Evolutionary conservation across 345 rosid genomes (phyloP), one percentile per base, ranked within the genome.

Genomic region (Corchorus olitorius): DNA sequence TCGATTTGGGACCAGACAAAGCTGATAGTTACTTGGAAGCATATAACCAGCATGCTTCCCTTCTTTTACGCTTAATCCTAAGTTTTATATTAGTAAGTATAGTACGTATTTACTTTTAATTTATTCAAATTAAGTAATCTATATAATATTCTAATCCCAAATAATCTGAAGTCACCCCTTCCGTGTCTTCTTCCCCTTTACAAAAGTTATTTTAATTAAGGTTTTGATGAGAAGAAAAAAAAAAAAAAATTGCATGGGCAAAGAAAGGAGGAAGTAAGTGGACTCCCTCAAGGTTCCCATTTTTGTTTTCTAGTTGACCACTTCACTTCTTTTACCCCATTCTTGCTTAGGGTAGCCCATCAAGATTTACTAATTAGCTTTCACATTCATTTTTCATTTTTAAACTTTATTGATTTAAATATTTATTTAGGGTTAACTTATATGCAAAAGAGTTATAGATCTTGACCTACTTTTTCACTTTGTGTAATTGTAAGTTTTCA

Each of bases 1-100:
- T 50, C 45, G 73, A 50, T 69, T 27, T 15, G 60, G 73, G 73
- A 50, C 9, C 73, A 69, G 54, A 12, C 53, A 60, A 22, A 67
- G 34, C 7, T 14, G 3, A 13, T 33, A 22, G 64, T 60, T 5
- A 13, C 8, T 10, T 27, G 16, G 7, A 60, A 60, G 39, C 3
- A 56, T 22, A 19, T 56, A 56, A 56, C 41, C 65, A 7, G 65
- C 65, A 33, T 33, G 65, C 65, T 60, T 60, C 17, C 39, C 65
- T 33, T 60, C 37, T 60, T 60, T 60, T 60, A 33, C 41, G 41
- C 65, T 60, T 60, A 33, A 60, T 60, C 41, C 1, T 33, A 60
- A 20, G n/a, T 60, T 60, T 60, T 33, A 53, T 27, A 27, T 27
- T 27, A 27, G 0, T 27, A n/a, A n/a, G n/a, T n/a, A n/a, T n/a